These are phyloP conservation scores for Trichoderma atroviride DNA, from an alignment of 2,329 filamentous ascomycete genomes.

Conservation along the genomic window DNA sequence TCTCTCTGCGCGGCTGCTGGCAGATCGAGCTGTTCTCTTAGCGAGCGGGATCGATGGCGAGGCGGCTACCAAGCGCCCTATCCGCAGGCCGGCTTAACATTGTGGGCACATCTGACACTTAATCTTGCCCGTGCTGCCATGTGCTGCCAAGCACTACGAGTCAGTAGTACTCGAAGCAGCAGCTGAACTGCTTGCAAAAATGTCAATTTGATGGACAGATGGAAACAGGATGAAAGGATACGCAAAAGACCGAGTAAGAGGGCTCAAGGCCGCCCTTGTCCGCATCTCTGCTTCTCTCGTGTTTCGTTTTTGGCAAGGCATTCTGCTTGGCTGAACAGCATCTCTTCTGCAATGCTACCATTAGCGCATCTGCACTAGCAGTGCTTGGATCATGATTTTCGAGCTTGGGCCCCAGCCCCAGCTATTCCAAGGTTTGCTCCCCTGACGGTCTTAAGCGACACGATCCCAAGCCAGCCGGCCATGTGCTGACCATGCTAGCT, in stretches of 20 bases:
- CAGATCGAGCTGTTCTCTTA: conserved; percentile 14
- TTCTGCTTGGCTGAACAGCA: not conserved
- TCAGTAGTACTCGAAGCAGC: not conserved
- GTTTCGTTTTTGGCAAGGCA: not conserved
- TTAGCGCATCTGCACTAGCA: conserved; percentile 14
- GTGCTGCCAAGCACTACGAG: conserved; percentile 1
- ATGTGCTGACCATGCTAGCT: conserved; percentile 17
- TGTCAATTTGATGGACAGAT: not conserved
- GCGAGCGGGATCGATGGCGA: conserved; percentile 16
- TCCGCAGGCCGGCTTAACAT: conserved; percentile 2
- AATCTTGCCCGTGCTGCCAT: not conserved
- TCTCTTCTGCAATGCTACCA: not conserved
- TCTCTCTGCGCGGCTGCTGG: not conserved
- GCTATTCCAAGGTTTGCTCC: conserved; percentile 6
- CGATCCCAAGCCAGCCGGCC: conserved; percentile 12
- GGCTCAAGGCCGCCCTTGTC: not conserved
- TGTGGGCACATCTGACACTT: conserved; percentile 9
- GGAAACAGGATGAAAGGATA: not conserved
- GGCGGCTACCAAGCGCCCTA: conserved; percentile 6
- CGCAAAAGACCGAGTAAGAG: not conserved
- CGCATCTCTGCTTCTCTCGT: not conserved
- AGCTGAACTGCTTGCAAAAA: not conserved
- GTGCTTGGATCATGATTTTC: conserved; percentile 12
- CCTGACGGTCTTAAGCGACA: conserved; percentile 15
- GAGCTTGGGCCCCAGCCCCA: conserved; percentile 31